Evolutionary conservation across 352 stramenopile genomes (phyloP), one percentile per base, ranked within the genome.

Genomic region (Thraustotheca clavata): DNA sequence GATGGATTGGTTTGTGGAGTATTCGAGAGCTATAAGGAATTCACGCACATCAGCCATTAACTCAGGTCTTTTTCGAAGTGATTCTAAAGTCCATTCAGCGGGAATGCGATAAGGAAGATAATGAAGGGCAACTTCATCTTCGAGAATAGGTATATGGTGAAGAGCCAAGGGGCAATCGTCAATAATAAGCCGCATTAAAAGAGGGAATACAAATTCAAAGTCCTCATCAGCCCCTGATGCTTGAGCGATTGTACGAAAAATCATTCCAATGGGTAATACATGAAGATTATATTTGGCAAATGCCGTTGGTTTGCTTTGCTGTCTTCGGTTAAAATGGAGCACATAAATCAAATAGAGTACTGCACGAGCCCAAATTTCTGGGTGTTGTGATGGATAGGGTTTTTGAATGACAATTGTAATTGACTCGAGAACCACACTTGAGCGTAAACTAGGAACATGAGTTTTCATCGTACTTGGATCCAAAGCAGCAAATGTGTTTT

Each of bases 171-270:
- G n/a, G 2, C 7, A 65, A n/a, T 65, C 57, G 57, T 65, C 57
- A 12, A 65, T n/a, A 12, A 65, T 29, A 22, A 65, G 36, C 8
- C 57, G 57, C 36, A 41, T 35, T 4, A 65, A 46, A 26, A 65
- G 18, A n/a, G 57, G 57, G 32, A 65, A 65, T 3, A 65, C 39
- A 65, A 65, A 65, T 34, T 65, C 57, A 41, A 54, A 65, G 16
- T 40, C 57, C 18, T 22, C 57, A 1, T 32, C 38, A 11, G 46
- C 57, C 16, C 22, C 29, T n/a, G 18, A 29, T 11, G 36, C 9
- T 14, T 16, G 16, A 14, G 36, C 14, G 0, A 27, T 33, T 5
- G 34, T 27, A 26, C 14, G 34, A 33, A 49, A 62, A 16, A 62
- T 49, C 24, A 14, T 24, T 3, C 24, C 31, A 24, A 62, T 40